Base-by-base conservation (phyloP, 2,329 filamentous ascomycete species). In the Talaromyces sp. region DNA sequence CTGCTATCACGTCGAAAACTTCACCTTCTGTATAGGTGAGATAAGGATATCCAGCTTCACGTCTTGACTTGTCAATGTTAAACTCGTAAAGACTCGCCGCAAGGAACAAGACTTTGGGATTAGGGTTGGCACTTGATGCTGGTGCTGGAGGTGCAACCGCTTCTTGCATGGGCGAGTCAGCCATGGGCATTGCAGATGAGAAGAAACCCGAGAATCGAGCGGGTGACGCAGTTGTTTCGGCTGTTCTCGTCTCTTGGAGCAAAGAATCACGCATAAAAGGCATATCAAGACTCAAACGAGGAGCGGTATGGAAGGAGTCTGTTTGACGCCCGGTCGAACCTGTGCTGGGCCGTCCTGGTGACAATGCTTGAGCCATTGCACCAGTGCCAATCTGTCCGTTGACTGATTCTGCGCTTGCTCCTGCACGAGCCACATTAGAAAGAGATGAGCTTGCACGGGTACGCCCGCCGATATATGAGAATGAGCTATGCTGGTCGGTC, bases 81-180 rank as follows among this genome's bases (percentile, higher is more conserved):
- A 98, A 99, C 77, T 98, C 93, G 75, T 97, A 98, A 36, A 98
- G 85, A 71, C 92, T 96, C 22, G 94, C 95, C 15, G 93, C 95
- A 19, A 97, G 84, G 84, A 96, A 99, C 54, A 98, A 82, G 7
- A 97, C 87, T 65, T 89, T 90, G 61, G 81, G 82, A 54, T 76
- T 82, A 45, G 74, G 81, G 54, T 76, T 83, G 53, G 74, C 71
- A 11, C 72, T 69, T 11, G 73, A 64, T 22, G 69, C 68, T 77
- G 79, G 69, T 78, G 84, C 64, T 82, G 82, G 51, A 84, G 69
- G 27, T 27, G 53, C n/a, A 15, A 43, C 40, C 11, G 63, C 36
- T 8, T 67, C 65, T n/a, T 75, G 73, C 45, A 69, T 69, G 5
- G 85, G 82, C 1, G 83, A 84, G 71, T 96, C 91, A 1, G 89